Base-by-base conservation (phyloP, 129 eudicot genomes). In the Ambrosia trifida region DNA sequence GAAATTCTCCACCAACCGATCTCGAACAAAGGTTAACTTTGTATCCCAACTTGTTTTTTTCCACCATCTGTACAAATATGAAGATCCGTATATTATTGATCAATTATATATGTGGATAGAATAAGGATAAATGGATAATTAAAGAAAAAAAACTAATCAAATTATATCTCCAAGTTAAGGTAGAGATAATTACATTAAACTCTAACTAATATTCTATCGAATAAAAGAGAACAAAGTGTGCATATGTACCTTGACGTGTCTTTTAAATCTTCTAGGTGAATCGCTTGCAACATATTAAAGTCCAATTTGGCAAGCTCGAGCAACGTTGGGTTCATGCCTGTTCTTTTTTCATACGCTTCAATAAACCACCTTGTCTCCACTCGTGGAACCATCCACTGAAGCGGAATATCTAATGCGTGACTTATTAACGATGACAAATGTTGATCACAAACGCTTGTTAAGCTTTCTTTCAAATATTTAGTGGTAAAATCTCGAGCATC, bases 31-130 rank as follows among this genome's bases (percentile, higher is more conserved):
- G 3, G 24, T 58, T 3, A 81, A 7, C n/a, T 72, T 81, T 5
- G 24, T 19, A 28, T 59, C 51, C 32, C 70, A 35, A 33, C 49
- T 19, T 16, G 76, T 41, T 2, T 38, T 16, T 18, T 49, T 53
- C 78, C 76, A 81, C 85, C 85, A 81, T 70, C 81, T 81, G 12
- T 73, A 68, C 0, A 4, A 35, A 35, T 3, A 35, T 35, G 4
- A 35, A 5, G 4, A 3, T 3, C 4, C 4, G 4, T 35, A 35
- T 35, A 35, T 3, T 3, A 5, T 35, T 35, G 40, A 35, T 3
- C 4, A 5, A 5, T 35, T 35, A 35, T 3, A 35, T 35, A 35
- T 5, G 6, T 1, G 28, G 28, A 0, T 24, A 24, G 28, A 24
- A 24, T 35, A 35, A 5, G 40, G 6, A 35, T 4, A 35, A 35